Conservation (phyloP, 306 rosid genomes). For the Acacia melanoxylon region DNA sequence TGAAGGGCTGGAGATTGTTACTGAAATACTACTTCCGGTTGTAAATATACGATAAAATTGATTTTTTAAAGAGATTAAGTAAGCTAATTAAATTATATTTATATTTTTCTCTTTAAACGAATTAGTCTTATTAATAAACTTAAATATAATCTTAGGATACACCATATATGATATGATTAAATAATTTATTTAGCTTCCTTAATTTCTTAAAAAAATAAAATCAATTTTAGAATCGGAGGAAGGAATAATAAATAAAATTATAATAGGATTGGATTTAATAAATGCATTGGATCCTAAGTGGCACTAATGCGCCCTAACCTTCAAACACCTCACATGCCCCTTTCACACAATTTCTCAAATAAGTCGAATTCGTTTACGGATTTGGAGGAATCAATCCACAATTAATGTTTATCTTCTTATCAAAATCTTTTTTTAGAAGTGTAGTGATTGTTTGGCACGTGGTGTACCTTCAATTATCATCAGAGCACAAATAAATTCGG, state of each 20-base stretch:
- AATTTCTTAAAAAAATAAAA: no score
- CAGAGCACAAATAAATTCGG: neutral
- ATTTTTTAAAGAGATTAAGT: no score
- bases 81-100: no score
- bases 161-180: no score
- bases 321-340: slow-evolving; percentile 42
- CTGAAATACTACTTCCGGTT: neutral
- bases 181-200: no score
- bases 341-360: neutral
- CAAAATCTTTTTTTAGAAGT: neutral
- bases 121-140: no score
- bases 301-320: slow-evolving; percentile 38
- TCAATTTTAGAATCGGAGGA: no score
- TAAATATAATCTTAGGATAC: no score
- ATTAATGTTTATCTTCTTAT: neutral
- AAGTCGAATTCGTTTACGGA: neutral
- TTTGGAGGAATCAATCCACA: neutral
- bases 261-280: neutral
- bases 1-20: neutral
- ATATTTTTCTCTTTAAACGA: no score
- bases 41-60: no score
- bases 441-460: neutral
- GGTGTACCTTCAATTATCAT: neutral
- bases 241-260: neutral
- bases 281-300: slow-evolving; percentile 16